Evolutionary conservation across 495 filamentous ascomycete genomes (phyloP), one percentile per base, ranked within the genome.

Genomic region (Daldinia childiae): DNA sequence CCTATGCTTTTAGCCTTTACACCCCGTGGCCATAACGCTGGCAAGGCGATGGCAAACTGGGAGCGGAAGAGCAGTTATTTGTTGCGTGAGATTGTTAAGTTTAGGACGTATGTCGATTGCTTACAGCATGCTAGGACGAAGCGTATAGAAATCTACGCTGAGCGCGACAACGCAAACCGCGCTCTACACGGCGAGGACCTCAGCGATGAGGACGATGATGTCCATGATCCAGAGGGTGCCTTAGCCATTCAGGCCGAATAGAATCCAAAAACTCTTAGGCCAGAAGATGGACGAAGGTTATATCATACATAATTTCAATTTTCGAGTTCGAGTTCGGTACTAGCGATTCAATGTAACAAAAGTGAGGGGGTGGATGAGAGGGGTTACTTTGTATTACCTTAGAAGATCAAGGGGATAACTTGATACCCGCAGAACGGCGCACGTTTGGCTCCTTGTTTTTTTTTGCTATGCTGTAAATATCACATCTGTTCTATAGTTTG

Each of bases 31-130:
- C 87, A 89, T 21, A 99, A 98, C 77, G 84, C 88, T 24, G 80
- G 80, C 54, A 94, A 92, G 79, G 92, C 95, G 1, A 90, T 97
- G 90, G 84, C 90, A 4, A 99, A 99, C 77, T 99, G 96, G 96
- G 94, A 99, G 82, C 88, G 90, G 62, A 98, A 98, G 81, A 95
- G 92, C 39, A 90, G 90, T 32, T 97, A 98, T 77, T 81, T 99
- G 43, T 82, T 98, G 21, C 85, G 90, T n/a, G 95, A 99, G 81
- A 98, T 95, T 76, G 92, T 97, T 72, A 99, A 98, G 76, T 98
- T 97, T 79, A 83, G 90, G 55, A 98, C 94, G 0, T 99, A 98
- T 68, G 93, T 97, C 66, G 96, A 98, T 75, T 88, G 87, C 32
- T 81, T 99, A 32, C 77, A 79, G 58, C 77, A 79, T 14, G 85